phyloP scores from a whole-genome alignment of 2,329 filamentous ascomycete species.

The Ophiostoma himal-ulmi region DNA sequence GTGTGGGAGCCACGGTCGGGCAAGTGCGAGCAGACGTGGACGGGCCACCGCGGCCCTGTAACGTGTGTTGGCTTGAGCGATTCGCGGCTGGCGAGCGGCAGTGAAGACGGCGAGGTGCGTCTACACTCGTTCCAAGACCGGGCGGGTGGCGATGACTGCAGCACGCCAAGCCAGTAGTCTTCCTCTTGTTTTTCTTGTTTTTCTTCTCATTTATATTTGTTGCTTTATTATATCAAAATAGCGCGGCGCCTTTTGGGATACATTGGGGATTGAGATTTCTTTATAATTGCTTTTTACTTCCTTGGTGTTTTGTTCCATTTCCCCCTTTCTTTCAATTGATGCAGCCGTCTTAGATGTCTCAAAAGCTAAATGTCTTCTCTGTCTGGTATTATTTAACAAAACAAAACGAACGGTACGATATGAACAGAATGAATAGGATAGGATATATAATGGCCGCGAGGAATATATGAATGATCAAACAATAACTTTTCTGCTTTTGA shows the following conservation, averaged over 20 bases:
- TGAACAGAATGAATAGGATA: not conserved
- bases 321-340: not conserved
- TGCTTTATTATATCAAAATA: not conserved
- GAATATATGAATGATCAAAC: not conserved
- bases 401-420: slow-evolving; percentile 7
- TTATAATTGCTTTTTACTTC: not conserved
- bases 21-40: slow-evolving; percentile 86
- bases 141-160: slow-evolving; percentile 27
- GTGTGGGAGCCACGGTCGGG: slow-evolving; percentile 89
- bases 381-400: not conserved
- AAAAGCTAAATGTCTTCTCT: slow-evolving; percentile 3
- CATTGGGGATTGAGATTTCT: not conserved
- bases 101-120: slow-evolving; percentile 87
- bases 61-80: slow-evolving; percentile 91
- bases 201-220: not conserved
- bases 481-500: too few relatives aligned
- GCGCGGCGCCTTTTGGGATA: slow-evolving; percentile 4
- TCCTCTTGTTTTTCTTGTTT: not conserved
- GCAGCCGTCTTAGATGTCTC: not conserved
- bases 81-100: slow-evolving; percentile 80
- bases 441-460: not conserved
- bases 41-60: slow-evolving; percentile 82
- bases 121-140: slow-evolving; percentile 67
- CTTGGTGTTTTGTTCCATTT: not conserved
- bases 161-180: not conserved